Base-by-base conservation (phyloP, 2,329 filamentous ascomycete species). In the Aspergillus tanneri region DNA sequence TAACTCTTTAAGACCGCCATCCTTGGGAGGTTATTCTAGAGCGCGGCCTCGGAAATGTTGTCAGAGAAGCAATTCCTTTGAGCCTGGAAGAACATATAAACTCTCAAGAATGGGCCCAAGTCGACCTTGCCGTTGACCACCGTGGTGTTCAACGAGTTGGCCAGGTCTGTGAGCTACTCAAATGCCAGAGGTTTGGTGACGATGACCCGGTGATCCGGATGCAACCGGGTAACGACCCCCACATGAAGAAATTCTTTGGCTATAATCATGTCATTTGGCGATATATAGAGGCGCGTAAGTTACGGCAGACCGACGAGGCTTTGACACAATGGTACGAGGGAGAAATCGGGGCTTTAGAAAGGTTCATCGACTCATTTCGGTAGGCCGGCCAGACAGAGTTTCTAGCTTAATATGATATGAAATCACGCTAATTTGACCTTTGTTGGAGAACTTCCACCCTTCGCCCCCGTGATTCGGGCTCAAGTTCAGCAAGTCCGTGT, bases 161-260 rank as follows among this genome's bases (percentile, higher is more conserved):
- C 7, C 35, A 37, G 35, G 16, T 37, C n/a, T 14, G 35, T 37
- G 35, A 37, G 16, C 22, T 37, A 6, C 16, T 37, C 18, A 21
- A 37, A 37, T 37, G 16, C 35, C 35, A 10, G 35, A 37, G 35
- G 35, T 37, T 18, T 14, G 35, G 35, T 37, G 35, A 37, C 35
- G 35, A 37, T 37, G 35, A 37, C 16, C 35, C 35, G 11, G 18
- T 37, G 6, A 14, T 37, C 35, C 35, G 18, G 35, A 37, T 37
- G 35, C 35, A 37, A 21, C 35, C 11, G n/a, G 18, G 22, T 19
- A 14, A 37, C 16, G 35, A 37, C 18, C 35, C 35, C 18, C 35
- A 19, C 18, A 21, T 18, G 18, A 37, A 37, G 35, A 37, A 21
- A 37, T 19, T 37, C 35, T 18, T 18, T 10, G 35, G 16, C 18